phyloP scores from a whole-genome alignment of 768 basidiomycete genomes.

The Tylopilus felleus region DNA sequence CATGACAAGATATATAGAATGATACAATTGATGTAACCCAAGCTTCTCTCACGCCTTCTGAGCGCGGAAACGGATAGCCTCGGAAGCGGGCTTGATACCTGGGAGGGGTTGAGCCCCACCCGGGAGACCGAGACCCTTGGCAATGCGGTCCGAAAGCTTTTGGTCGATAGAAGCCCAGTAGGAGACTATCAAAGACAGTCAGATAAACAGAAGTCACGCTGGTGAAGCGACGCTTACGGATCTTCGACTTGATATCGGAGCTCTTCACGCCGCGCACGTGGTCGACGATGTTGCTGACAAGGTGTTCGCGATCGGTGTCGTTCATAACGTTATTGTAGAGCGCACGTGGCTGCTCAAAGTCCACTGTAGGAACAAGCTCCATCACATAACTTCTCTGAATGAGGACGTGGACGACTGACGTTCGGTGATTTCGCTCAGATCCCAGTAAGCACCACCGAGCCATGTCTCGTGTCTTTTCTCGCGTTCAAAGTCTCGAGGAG shows the following conservation, averaged over 20 bases:
- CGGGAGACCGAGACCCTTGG: slow-evolving; percentile 64
- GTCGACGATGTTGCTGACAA: slow-evolving; percentile 63
- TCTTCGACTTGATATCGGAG: slow-evolving; percentile 53
- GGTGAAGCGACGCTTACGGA: slow-evolving; percentile 47
- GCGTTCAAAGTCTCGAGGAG: slow-evolving; percentile 37
- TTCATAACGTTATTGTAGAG: slow-evolving; percentile 68
- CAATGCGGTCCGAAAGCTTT: slow-evolving; percentile 70
- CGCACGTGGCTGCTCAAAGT: slow-evolving; percentile 81
- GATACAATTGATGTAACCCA: background rate
- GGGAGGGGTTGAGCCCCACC: slow-evolving; percentile 51
- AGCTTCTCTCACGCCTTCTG: slow-evolving; percentile 2
- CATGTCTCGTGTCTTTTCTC: slow-evolving; percentile 67
- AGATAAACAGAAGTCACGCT: background rate
- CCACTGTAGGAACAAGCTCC: slow-evolving; percentile 43
- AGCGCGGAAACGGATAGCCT: slow-evolving; percentile 52
- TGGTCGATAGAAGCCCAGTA: slow-evolving; percentile 81
- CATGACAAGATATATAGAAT: background rate
- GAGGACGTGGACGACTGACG: slow-evolving; percentile 45
- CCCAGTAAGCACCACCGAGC: slow-evolving; percentile 62
- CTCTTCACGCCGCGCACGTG: slow-evolving; percentile 64
- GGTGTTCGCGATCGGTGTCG: slow-evolving; percentile 55
- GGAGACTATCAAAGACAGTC: slow-evolving; percentile 44
- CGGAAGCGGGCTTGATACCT: slow-evolving; percentile 51
- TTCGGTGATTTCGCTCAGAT: slow-evolving; percentile 75
- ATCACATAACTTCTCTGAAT: background rate